A percentile compares a stretch with the other conserved stretches of the same genome.
Conservation (phyloP, 345 rosid species). For the Turnera subulata region DNA sequence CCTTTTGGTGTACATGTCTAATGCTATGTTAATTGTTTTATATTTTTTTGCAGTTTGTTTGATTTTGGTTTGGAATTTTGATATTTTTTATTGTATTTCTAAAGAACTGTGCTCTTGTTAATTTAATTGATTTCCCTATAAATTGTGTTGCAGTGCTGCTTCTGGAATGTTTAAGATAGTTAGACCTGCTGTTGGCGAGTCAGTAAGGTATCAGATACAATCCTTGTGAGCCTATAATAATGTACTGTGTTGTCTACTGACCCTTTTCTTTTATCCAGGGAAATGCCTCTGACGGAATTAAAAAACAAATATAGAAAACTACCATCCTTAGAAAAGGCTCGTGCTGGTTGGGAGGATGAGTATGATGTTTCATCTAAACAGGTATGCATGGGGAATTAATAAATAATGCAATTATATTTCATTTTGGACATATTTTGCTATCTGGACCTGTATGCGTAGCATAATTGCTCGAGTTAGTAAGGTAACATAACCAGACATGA, state of each 20-base stretch:
- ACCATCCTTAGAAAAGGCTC: slow-evolving; percentile 70
- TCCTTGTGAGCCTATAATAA: slow-evolving; percentile 5
- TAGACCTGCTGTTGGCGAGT: slow-evolving; percentile 94
- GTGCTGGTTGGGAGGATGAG: slow-evolving; percentile 90
- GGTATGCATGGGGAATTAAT: slow-evolving; percentile 37
- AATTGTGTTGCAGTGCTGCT: slow-evolving; percentile 45
- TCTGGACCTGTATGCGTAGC: no score
- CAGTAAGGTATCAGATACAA: slow-evolving; percentile 55
- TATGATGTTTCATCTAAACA: slow-evolving; percentile 90
- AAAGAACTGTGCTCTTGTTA: background rate
- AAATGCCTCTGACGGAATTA: slow-evolving; percentile 75
- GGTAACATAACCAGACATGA: no score
- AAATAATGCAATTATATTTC: no score
- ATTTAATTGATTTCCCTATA: background rate
- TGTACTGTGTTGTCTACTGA: slow-evolving; percentile 8
- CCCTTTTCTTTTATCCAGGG: slow-evolving; percentile 41
- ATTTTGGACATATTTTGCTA: no score
- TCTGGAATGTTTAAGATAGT: slow-evolving; percentile 83
- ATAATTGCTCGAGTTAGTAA: no score
- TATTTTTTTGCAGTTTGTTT: no score
- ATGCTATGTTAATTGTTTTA: no score
- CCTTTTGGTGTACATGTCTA: no score
- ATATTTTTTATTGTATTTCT: background rate
- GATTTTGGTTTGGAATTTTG: background rate
- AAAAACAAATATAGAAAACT: slow-evolving; percentile 78